These are phyloP conservation scores for Phytopythium oedochilum DNA, from an alignment of 352 stramenopile species.

Conservation along the genomic window DNA sequence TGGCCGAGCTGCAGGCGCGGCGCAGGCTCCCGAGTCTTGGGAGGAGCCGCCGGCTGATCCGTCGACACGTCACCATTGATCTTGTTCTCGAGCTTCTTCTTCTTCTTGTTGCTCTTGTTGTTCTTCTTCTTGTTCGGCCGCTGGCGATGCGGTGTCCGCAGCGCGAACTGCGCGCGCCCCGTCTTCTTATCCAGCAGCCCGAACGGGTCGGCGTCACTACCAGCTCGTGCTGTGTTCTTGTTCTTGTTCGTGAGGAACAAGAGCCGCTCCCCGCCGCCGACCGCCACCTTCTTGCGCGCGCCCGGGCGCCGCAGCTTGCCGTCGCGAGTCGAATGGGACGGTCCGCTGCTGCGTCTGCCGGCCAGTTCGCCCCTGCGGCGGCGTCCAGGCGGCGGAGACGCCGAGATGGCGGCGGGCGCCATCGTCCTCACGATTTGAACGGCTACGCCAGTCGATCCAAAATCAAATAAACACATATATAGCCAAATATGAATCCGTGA, in stretches of 20 bases:
- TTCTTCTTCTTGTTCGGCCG: slow-evolving; percentile 6
- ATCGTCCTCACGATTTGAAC: too few relatives aligned
- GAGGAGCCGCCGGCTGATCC: neutral
- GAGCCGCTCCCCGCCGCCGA: neutral
- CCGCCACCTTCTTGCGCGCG: neutral
- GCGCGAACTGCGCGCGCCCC: neutral
- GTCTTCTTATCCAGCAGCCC: neutral
- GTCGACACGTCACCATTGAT: neutral
- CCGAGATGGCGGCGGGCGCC: neutral
- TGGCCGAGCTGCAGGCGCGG: slow-evolving; percentile 4
- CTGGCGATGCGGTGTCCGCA: neutral
- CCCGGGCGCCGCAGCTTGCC: neutral
- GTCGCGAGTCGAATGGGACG: neutral
- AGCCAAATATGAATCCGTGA: too few relatives aligned
- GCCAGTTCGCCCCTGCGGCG: neutral
- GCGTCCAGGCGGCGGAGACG: neutral
- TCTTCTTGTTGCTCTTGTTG: neutral
- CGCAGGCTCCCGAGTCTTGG: neutral
- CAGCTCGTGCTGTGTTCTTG: neutral
- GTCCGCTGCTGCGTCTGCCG: too few relatives aligned
- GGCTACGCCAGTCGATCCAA: too few relatives aligned
- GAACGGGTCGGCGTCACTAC: neutral
- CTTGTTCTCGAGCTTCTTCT: neutral
- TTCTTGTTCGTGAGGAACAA: neutral
- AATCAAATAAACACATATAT: too few relatives aligned